A percentile compares a stretch with the other conserved stretches of the same genome.
Evolutionary conservation across 768 basidiomycete species (phyloP).

Genomic region (Hemileccinum rubropunctum): DNA sequence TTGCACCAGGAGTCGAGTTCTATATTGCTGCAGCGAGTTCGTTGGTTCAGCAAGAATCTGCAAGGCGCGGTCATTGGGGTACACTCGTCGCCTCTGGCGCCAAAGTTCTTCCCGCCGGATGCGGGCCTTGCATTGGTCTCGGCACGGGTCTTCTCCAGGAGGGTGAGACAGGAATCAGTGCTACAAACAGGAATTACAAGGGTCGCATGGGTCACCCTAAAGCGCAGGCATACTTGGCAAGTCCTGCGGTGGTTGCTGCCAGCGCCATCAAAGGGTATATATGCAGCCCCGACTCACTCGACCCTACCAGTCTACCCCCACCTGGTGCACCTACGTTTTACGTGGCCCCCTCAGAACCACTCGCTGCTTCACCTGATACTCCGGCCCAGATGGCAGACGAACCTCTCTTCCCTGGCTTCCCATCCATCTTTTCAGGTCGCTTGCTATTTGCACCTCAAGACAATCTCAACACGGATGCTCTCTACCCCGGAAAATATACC

Average conservation of each 20-base stretch:
- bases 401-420: constrained; percentile 79
- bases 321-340: constrained; percentile 56
- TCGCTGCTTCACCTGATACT: constrained; percentile 28
- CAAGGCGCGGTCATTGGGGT: constrained; percentile 85
- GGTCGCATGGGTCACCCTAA: constrained; percentile 97
- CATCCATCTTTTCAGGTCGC: constrained; percentile 74
- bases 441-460: constrained; percentile 95
- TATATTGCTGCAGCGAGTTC: constrained; percentile 97
- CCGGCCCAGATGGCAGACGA: constrained; percentile 42
- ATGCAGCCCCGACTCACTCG: constrained; percentile 71
- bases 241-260: constrained; percentile 95
- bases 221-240: constrained; percentile 92
- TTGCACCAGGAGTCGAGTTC: constrained; percentile 91
- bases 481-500: constrained; percentile 98
- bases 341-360: constrained; percentile 35
- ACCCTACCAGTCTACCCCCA: constrained; percentile 50
- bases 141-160: constrained; percentile 92
- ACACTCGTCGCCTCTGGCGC: constrained; percentile 85
- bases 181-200: constrained; percentile 99
- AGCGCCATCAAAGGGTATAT: constrained; percentile 93
- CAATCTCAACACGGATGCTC: constrained; percentile 96
- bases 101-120: constrained; percentile 90
- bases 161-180: constrained; percentile 94
- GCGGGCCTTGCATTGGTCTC: constrained; percentile 97
- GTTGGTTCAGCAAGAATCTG: constrained; percentile 87